phyloP scores from a whole-genome alignment of 148 eudicot species.

The Talinum fruticosum region DNA sequence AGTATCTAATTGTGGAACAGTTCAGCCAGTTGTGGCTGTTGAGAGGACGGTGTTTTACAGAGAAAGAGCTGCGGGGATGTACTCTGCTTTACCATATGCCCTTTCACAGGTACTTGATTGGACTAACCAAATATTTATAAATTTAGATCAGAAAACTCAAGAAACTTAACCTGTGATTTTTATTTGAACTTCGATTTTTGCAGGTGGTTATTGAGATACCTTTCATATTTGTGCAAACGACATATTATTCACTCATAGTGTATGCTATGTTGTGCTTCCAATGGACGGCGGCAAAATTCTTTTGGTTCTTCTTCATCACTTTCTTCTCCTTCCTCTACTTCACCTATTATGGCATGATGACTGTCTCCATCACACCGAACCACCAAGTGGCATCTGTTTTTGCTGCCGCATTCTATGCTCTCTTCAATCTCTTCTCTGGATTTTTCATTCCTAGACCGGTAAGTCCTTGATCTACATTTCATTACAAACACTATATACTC shows the following conservation, averaged over 20 bases:
- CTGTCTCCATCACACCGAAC: conserved; percentile 33
- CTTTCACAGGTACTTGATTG: conserved; percentile 40
- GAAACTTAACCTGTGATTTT: neutral
- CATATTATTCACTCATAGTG: conserved; percentile 27
- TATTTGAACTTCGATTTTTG: conserved; percentile 8
- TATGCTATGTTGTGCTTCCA: conserved; percentile 36
- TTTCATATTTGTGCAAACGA: conserved; percentile 27
- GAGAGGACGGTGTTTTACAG: conserved; percentile 44
- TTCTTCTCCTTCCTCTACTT: conserved; percentile 29
- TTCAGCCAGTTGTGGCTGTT: conserved; percentile 33
- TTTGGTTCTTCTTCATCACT: conserved; percentile 34
- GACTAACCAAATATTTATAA: neutral
- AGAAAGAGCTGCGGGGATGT: conserved; percentile 36
- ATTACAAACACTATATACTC: neutral
- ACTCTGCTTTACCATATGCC: conserved; percentile 43
- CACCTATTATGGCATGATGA: conserved; percentile 38
- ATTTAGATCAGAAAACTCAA: neutral
- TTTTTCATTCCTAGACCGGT: conserved; percentile 38
- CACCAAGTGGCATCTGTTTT: conserved; percentile 29
- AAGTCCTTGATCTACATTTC: neutral
- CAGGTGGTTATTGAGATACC: conserved; percentile 45
- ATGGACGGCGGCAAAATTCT: conserved; percentile 31
- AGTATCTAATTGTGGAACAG: conserved; percentile 32
- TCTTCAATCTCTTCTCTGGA: conserved; percentile 42
- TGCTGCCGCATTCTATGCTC: conserved; percentile 25